Base-by-base conservation (phyloP, 2,329 filamentous ascomycete species). In the Epicoccum nigrum region DNA sequence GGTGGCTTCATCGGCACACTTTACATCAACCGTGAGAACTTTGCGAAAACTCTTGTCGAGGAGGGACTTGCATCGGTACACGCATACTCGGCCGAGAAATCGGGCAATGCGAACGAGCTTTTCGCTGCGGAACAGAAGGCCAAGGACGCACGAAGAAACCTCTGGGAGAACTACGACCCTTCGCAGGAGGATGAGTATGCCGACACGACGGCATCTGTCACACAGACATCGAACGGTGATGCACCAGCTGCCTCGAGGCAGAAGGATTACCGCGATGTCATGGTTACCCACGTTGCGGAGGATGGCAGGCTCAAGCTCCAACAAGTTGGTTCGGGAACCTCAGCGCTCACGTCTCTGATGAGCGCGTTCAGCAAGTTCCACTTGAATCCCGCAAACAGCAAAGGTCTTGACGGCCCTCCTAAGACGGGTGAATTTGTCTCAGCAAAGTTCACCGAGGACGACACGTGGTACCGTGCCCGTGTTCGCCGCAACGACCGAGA, bases 1-100 rank as follows among this genome's bases (percentile, higher is more conserved):
- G 94, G 94, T 65, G 94, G 94, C 30, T 99, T 99, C 79, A 97
- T 99, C 62, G 94, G 94, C 47, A 90, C 91, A 12, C 81, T 99
- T 19, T 97, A 92, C 74, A 84, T 99, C 72, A 93, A 92, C 79
- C 89, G 92, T 45, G 93, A 97, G 76, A 97, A 90, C 78, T 96
- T 99, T 69, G 90, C 92, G 67, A 97, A 96, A 80, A 75, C 90
- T 2, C 83, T 99, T 1, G 86, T 99, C 1, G 94, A 97, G 74
- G 94, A 99, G 76, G 94, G 94, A 55, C 82, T 97, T 23, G 93
- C 94, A 13, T 88, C 88, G 16, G 93, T 99, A 13, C 93, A 97
- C 72, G 86, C 88, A 49, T 97, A 96, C 78, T 97, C 93, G 19
- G 94, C 94, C 0, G 93, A 99, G 77, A 96, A 96, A 79, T 89